Base-by-base conservation (phyloP, 768 basidiomycete species). In the Mycena latifolia region DNA sequence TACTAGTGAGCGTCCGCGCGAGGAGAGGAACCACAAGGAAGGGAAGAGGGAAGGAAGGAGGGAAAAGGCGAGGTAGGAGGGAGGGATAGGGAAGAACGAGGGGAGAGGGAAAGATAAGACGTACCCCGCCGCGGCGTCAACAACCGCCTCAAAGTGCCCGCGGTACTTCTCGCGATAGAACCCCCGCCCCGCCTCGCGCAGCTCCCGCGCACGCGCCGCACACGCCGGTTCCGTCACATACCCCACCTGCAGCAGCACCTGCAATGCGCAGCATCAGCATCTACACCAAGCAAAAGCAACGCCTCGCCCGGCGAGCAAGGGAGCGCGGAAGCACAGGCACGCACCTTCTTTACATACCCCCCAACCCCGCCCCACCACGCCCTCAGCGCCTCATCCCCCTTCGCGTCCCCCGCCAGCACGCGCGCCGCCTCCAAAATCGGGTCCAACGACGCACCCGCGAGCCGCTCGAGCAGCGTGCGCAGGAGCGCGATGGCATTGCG, bases 391-490 rank as follows among this genome's bases (percentile, higher is more conserved):
- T 87, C 82, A 66, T 99, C 97, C 45, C 89, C 82, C 53, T 83
- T 81, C 0, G 93, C 85, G 74, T 96, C 94, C 52, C 89, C 83
- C 66, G 90, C 90, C 18, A 99, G 82, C 2, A 84, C 85, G 71
- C 91, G 83, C 43, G 92, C 82, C 6, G 95, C 86, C 66, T 92
- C 86, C 37, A 92, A 81, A 63, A 97, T 85, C 31, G 83, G 77
- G 61, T 90, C 82, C 77, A 96, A 85, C 71, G 80, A 74, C 56
- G 86, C 87, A 71, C 94, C 91, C 9, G 96, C 96, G 75, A 99
- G 96, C 24, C 97, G 90, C 77, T 98, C 96, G 45, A 98, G 88
- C 14, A 98, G 83, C 1, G 89, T 90, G 51, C 93, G 89, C 25
- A 70, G 46, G 5, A 66, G 56, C 5, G 37, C 37, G 28, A 70